phyloP scores from a whole-genome alignment of 2,329 filamentous ascomycete genomes.

The Paracoccidioides lutzii region DNA sequence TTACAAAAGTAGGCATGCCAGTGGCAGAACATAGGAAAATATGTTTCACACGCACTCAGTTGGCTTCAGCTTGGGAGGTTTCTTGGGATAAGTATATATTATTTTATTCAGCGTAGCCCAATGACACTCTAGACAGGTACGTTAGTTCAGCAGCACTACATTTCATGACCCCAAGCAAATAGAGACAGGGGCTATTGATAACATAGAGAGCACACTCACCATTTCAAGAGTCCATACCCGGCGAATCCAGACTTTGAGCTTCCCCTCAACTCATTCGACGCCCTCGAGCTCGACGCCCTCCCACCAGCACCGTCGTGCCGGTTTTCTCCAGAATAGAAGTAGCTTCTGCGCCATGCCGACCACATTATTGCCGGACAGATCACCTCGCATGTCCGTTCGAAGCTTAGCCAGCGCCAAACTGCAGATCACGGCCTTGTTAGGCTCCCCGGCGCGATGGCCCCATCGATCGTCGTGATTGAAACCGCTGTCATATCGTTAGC shows the following conservation, averaged over 20 bases:
- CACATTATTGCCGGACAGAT: constrained; percentile 59
- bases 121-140: constrained; percentile 55
- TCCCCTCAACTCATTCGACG: constrained; percentile 81
- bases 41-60: not conserved
- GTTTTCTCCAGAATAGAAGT: constrained; percentile 94
- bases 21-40: constrained; percentile 3
- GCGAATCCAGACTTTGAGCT: constrained; percentile 94
- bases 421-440: constrained; percentile 97
- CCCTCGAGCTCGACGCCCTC: constrained; percentile 85
- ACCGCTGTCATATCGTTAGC: constrained; percentile 47
- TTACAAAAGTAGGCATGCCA: constrained; percentile 11
- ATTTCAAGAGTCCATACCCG: constrained; percentile 98
- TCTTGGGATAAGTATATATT: not conserved
- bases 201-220: constrained; percentile 33
- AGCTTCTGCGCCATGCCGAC: constrained; percentile 98
- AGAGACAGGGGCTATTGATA: not conserved
- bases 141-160: constrained; percentile 10
- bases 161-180: not conserved
- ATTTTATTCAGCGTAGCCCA: constrained; percentile 47
- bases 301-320: constrained; percentile 95
- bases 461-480: constrained; percentile 93
- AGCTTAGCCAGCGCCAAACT: constrained; percentile 85
- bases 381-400: constrained; percentile 75
- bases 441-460: constrained; percentile 95
- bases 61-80: not conserved